These are phyloP conservation scores for Tulasnella sp. DNA, from an alignment of 768 basidiomycete species.

Conservation along the genomic window DNA sequence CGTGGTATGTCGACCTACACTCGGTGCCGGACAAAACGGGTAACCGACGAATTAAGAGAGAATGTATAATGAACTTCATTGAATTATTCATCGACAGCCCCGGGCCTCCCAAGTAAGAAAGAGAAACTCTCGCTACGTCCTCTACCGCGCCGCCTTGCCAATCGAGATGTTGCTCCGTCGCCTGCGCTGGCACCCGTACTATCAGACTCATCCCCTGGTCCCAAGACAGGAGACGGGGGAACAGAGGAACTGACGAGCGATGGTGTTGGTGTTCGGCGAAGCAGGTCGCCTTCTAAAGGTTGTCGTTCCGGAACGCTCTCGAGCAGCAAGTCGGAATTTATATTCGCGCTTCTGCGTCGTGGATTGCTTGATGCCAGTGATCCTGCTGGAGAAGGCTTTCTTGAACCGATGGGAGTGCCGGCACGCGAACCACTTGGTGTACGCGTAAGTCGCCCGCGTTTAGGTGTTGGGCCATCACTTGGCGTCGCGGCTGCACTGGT, in stretches of 20 bases:
- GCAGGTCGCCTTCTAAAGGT: conserved; percentile 14
- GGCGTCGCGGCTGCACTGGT: background rate
- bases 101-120: conserved; percentile 31
- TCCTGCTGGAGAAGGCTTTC: conserved; percentile 33
- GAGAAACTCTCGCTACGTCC: conserved; percentile 30
- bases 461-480: background rate
- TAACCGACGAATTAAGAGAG: no score
- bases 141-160: background rate
- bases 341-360: conserved; percentile 2
- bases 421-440: conserved; percentile 21
- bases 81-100: conserved; percentile 8
- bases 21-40: background rate
- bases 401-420: conserved; percentile 18
- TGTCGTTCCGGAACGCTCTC: conserved; percentile 32
- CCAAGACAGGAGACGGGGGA: conserved; percentile 8
- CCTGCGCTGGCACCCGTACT: background rate
- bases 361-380: conserved; percentile 10
- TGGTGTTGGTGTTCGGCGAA: conserved; percentile 1
- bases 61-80: background rate
- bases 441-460: conserved; percentile 23
- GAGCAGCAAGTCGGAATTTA: background rate
- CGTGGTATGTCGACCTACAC: background rate
- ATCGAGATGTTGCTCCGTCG: background rate
- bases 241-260: background rate
- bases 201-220: conserved; percentile 24